Evolutionary conservation across 768 basidiomycete genomes (phyloP).

Genomic region (Rhodosporidiobolus sp.): DNA sequence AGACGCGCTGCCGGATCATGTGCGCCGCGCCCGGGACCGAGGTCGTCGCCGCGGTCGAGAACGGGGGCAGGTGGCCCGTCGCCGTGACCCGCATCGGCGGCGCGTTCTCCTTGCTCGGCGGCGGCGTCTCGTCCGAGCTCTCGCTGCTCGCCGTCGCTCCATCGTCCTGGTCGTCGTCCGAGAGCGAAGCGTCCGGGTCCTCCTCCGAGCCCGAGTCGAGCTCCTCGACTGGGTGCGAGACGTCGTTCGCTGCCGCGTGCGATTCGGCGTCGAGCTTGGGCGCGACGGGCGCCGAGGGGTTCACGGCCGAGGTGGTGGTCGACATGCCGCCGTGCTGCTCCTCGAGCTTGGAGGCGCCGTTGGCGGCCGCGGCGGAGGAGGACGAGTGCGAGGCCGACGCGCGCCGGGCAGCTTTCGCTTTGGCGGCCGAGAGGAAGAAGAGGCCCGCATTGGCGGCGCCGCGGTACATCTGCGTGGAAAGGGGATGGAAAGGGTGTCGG

Average conservation of each 20-base stretch:
- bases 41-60: background rate
- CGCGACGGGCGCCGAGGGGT: conserved; percentile 4
- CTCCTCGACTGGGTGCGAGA: conserved; percentile 1
- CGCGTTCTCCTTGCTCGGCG: background rate
- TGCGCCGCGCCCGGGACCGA: conserved; percentile 46
- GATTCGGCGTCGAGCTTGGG: background rate
- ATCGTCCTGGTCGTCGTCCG: background rate
- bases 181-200: background rate
- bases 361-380: background rate
- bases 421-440: conserved; percentile 23
- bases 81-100: conserved; percentile 9
- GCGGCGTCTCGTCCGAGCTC: background rate
- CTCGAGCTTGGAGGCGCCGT: background rate
- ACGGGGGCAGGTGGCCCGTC: conserved; percentile 27
- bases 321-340: too few species aligned
- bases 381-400: too few species aligned
- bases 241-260: conserved; percentile 2
- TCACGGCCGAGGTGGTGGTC: conserved; percentile 24
- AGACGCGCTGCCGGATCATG: conserved; percentile 90
- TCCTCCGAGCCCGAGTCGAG: conserved; percentile 1
- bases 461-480: conserved; percentile 15
- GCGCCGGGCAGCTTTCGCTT: conserved; percentile 7
- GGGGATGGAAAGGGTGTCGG: background rate
- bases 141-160: background rate
- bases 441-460: conserved; percentile 29